Base-by-base conservation (phyloP, 1,284 basidiomycete genomes). In the Vanrija pseudolonga region DNA sequence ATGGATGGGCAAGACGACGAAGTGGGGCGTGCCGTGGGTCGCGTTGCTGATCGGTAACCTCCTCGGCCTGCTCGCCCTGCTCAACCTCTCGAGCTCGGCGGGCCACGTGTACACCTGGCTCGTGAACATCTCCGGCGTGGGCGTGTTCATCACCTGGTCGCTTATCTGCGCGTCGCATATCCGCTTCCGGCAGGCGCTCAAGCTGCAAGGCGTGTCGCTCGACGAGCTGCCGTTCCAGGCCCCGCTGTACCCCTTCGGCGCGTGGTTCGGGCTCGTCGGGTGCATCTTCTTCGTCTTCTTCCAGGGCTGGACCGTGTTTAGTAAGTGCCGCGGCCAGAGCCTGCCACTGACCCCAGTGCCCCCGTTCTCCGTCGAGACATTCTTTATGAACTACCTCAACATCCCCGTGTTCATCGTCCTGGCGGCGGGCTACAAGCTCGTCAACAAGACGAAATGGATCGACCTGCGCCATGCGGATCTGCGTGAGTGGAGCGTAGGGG, bases 31-130 rank as follows among this genome's bases (percentile, higher is more conserved):
- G 15, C 77, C 77, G 0, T 85, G 83, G 56, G 77, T 84, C 15
- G 81, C 89, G 14, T 79, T 96, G 55, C n/a, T 82, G 9, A 81
- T 88, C 67, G 85, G 84, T 64, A 26, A 49, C 71, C 48, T 62
- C 69, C 68, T 77, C 51, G 71, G 69, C 11, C 61, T 71, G 8
- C 65, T 79, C 22, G 60, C 75, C 11, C 68, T 69, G 53, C 66
- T 78, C 59, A 65, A 57, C 38, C 45, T 53, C 18, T 44, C 44
- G 43, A 47, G 61, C 11, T 52, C 56, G 12, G 61, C 66, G 9
- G 53, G 62, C 39, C 62, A 64, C 23, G 64, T 69, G 11, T 57
- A 52, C 41, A 19, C 26, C 15, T 60, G 47, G 39, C 23, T 63
- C 24, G 54, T 59, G 36, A 61, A 59, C 45, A 44, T 64, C 18